Percentiles rank a stretch among this genome's conserved stretches.
phyloP scores from a whole-genome alignment of 2,329 filamentous ascomycete genomes.

The Hirsutella thompsonii region DNA sequence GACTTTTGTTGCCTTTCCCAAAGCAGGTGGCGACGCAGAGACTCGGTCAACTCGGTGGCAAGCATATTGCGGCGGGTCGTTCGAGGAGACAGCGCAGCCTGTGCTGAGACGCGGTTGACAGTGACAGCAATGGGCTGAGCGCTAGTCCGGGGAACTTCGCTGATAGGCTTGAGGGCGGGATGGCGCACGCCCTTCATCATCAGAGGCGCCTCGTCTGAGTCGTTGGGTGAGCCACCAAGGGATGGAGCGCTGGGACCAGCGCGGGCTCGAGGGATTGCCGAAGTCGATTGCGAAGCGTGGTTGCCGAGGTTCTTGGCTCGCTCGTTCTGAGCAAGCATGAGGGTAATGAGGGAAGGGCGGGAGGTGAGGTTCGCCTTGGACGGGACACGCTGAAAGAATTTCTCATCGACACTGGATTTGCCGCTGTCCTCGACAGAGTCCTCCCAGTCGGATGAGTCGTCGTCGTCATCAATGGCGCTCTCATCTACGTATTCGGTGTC shows the following conservation, averaged over 20 bases:
- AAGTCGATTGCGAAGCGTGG: conserved; percentile 51
- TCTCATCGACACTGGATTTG: conserved; percentile 70
- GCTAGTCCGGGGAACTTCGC: conserved; percentile 50
- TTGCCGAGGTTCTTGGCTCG: conserved; percentile 58
- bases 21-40: conserved; percentile 77
- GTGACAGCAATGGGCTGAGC: conserved; percentile 70
- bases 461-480: conserved; percentile 67
- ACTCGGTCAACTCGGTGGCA: conserved; percentile 85
- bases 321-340: conserved; percentile 70
- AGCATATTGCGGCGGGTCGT: conserved; percentile 95
- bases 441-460: conserved; percentile 48
- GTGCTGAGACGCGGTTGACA: conserved; percentile 49
- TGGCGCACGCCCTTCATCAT: conserved; percentile 49
- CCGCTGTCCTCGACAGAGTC: conserved; percentile 68
- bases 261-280: conserved; percentile 55
- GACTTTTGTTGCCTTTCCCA: conserved; percentile 96
- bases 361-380: conserved; percentile 77
- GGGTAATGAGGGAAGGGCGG: conserved; percentile 76
- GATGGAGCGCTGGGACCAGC: conserved; percentile 29
- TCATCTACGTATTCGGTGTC: conserved; percentile 58
- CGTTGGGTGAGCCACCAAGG: conserved; percentile 37
- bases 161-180: conserved; percentile 38
- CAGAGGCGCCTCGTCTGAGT: conserved; percentile 48
- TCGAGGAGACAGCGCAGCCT: conserved; percentile 73
- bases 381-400: conserved; percentile 81